These are phyloP conservation scores for Hibiscus mutabilis DNA, from an alignment of 345 rosid genomes.

Conservation along the genomic window DNA sequence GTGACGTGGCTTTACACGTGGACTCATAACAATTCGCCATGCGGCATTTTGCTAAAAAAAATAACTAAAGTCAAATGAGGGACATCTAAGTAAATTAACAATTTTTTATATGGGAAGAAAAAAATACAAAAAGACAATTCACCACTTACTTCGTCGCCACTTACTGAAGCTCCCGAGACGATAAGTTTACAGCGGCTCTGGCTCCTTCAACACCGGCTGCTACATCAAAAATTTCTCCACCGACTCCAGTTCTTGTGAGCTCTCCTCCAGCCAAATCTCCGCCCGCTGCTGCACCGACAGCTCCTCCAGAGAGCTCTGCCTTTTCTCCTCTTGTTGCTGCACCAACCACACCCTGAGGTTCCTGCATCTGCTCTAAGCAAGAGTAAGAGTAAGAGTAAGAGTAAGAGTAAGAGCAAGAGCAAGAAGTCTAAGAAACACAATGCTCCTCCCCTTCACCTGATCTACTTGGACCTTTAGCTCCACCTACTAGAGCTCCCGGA, in stretches of 20 bases:
- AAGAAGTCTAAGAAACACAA: slow-evolving; percentile 34
- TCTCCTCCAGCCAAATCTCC: slow-evolving; percentile 29
- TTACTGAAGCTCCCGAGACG: neutral
- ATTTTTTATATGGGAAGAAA: too few relatives aligned
- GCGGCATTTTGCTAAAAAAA: too few relatives aligned
- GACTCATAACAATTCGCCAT: too few relatives aligned
- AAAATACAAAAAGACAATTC: too few relatives aligned
- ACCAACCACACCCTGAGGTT: neutral
- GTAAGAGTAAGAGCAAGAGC: slow-evolving; percentile 48
- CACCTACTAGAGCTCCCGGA: slow-evolving; percentile 46
- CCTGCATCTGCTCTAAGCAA: slow-evolving; percentile 77
- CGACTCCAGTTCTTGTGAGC: slow-evolving; percentile 26
- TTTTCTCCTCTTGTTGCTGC: neutral
- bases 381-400: too few relatives aligned
- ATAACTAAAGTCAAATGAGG: too few relatives aligned
- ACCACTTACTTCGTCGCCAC: neutral
- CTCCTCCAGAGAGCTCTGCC: slow-evolving; percentile 12
- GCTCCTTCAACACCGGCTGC: slow-evolving; percentile 7
- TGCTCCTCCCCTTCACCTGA: slow-evolving; percentile 54
- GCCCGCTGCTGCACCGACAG: slow-evolving; percentile 21
- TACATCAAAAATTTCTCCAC: slow-evolving; percentile 3
- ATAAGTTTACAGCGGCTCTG: neutral
- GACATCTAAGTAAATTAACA: too few relatives aligned
- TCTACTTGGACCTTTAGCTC: slow-evolving; percentile 62
- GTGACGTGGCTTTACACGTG: too few relatives aligned